Base-by-base conservation (phyloP, 768 basidiomycete genomes). In the Lactifluus pinguis region DNA sequence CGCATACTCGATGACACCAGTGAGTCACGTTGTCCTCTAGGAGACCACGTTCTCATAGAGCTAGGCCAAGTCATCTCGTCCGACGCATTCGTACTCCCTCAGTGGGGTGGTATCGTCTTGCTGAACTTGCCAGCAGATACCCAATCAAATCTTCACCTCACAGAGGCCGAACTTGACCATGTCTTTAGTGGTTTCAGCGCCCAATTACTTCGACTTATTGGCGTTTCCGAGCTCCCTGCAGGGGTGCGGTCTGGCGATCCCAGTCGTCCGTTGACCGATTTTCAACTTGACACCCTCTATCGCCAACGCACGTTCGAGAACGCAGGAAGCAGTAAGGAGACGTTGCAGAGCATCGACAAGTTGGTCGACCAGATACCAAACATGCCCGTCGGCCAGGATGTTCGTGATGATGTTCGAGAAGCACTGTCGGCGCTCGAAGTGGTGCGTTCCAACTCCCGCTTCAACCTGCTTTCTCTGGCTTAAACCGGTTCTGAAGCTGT, bases 71-170 rank as follows among this genome's bases (percentile, higher is more conserved):
- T 74, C 0, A 78, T 79, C 19, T 68, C 72, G 3, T 83, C 83
- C 7, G 78, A 76, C 52, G 83, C 92, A 8, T 98, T 98, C 76
- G 79, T 95, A 19, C 77, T 95, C 0, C 95, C 95, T 0, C 95
- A 98, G 71, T 95, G 91, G 86, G 95, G 95, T 38, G 86, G 92
- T 25, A 86, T 98, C 55, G 80, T 87, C 58, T 79, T 98, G 60
- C 75, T 83, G 66, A 92, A 94, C 70, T 81, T 82, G 38, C 73
- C 75, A 39, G 53, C 69, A 45, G 64, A 70, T 38, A 61, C 69
- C 56, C 60, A 71, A 57, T 54, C 70, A 64, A 60, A 70, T 52
- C 62, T 72, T 54, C 70, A 75, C 53, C 74, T 83, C 36, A 75
- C 79, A 49, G 68, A 74, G 39, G 63, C 69, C 38, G 77, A 76